These are phyloP conservation scores for Puccinia novopanici DNA, from an alignment of 1,284 basidiomycete species.

Conservation along the genomic window DNA sequence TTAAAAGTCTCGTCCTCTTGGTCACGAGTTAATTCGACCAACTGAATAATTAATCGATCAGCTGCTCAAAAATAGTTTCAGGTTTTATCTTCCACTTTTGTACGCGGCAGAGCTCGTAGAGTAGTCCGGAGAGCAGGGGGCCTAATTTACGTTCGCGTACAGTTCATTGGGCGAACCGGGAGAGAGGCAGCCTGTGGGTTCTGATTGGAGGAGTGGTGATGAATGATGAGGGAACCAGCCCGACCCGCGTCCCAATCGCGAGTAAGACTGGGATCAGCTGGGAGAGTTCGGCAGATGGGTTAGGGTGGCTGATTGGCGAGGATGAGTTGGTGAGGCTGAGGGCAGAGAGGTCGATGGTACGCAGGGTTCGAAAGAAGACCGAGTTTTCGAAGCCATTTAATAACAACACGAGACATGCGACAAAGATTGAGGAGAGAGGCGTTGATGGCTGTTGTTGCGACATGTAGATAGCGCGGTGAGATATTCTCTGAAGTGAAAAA, in stretches of 20 bases:
- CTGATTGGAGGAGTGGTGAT: neutral
- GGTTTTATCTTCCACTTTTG: conserved; percentile 76
- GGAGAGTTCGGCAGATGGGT: neutral
- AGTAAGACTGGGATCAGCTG: conserved; percentile 35
- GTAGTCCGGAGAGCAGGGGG: conserved; percentile 59
- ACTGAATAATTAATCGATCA: conserved; percentile 89
- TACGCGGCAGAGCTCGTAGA: conserved; percentile 88
- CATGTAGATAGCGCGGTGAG: neutral
- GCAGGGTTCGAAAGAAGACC: conserved; percentile 40
- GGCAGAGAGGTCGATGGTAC: conserved; percentile 24
- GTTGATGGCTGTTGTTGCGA: conserved; percentile 13
- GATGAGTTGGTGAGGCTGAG: conserved; percentile 8
- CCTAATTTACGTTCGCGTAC: conserved; percentile 36
- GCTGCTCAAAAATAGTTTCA: conserved; percentile 72
- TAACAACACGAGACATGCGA: conserved; percentile 29
- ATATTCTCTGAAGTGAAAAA: neutral
- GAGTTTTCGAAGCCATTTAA: conserved; percentile 35
- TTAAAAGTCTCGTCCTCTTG: conserved; percentile 89
- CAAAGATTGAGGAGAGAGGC: conserved; percentile 4
- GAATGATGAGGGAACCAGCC: conserved; percentile 22
- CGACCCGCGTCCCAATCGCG: conserved; percentile 23
- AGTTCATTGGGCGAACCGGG: conserved; percentile 21
- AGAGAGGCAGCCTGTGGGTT: conserved; percentile 1
- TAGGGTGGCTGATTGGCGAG: neutral
- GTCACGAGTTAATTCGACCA: conserved; percentile 86